Percentiles rank a stretch among this genome's conserved stretches.
Conservation (phyloP, 2,329 filamentous ascomycete species). For the Hymenoscyphus fructigenus region DNA sequence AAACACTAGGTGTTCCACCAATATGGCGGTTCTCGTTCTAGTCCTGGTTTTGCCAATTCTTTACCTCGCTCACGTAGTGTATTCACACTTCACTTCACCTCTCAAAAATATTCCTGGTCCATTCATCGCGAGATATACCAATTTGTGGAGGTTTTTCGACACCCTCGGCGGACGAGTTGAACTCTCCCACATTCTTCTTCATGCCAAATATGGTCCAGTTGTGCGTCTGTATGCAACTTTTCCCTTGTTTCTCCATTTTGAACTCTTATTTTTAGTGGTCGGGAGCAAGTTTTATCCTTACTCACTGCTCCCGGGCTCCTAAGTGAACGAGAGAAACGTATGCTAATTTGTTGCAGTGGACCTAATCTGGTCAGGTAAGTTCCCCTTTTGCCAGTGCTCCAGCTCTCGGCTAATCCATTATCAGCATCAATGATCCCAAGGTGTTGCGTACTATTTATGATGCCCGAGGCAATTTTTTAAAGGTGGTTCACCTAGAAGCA, state of each 20-base stretch:
- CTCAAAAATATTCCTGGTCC: slow-evolving; percentile 23
- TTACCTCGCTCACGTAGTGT: not conserved
- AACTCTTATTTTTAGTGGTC: too few relatives aligned
- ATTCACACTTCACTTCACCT: slow-evolving; percentile 2
- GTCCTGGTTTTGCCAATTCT: not conserved
- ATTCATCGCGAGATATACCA: slow-evolving; percentile 21
- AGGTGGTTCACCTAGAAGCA: not conserved
- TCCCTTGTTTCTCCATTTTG: too few relatives aligned
- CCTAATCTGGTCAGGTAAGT: slow-evolving; percentile 18
- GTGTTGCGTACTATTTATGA: slow-evolving; percentile 14
- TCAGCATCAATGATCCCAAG: slow-evolving; percentile 22
- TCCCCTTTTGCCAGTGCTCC: too few relatives aligned
- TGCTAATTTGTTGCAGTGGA: slow-evolving; percentile 3
- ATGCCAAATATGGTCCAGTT: slow-evolving; percentile 21
- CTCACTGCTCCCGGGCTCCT: too few relatives aligned
- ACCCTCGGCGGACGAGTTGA: slow-evolving; percentile 15
- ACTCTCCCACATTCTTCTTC: slow-evolving; percentile 13
- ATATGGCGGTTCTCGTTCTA: not conserved
- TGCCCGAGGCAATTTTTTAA: slow-evolving; percentile 4
- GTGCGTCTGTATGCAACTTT: slow-evolving; percentile 15
- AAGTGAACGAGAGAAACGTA: too few relatives aligned
- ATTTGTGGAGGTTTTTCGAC: slow-evolving; percentile 25
- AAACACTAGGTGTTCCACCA: not conserved
- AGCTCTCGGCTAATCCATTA: too few relatives aligned
- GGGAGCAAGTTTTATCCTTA: too few relatives aligned